Evolutionary conservation across 768 basidiomycete genomes (phyloP), one percentile per base, ranked within the genome.

Genomic region (Phlebiopsis gigantea): DNA sequence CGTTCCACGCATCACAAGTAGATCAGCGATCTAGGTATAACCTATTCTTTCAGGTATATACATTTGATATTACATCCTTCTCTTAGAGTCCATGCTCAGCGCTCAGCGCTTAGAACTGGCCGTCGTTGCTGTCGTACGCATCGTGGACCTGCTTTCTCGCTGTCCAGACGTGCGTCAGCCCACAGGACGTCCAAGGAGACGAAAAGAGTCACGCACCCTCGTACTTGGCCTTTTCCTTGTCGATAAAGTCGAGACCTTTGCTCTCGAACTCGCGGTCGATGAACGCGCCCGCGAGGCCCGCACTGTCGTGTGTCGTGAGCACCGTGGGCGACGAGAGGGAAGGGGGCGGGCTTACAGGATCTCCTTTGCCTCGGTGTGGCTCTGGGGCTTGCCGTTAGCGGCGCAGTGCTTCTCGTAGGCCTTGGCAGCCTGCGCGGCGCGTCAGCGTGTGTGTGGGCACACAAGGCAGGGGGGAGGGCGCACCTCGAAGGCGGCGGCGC

Each of bases 401-500:
- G 53, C 73, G 25, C 62, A 43, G 69, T 89, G 87, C 0, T 81
- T 63, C 60, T 88, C 76, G 65, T 80, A 88, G 1, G 81, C 78
- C 66, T 85, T 87, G 46, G 77, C 77, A 56, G 86, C 86, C 58
- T 59, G 34, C 6, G 44, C 29, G 9, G 1, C 21, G 24, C 41
- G 19, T 39, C 8, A 42, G 45, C 7, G 12, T 30, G 17, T 12
- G 45, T 24, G 5, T 4, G 10, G 9, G 10, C 4, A 28, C 17
- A 21, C 31, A 42, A 10, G 22, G 21, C 7, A 44, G 12, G 22
- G 39, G 25, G 25, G 25, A 41, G 10, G 14, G 34, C 19, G 1
- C 7, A 59, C 58, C 77, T 82, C 84, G 68, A 75, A 88, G 26
- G 83, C 68, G 5, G 85, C 86, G 41, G 87, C 87, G 41, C 71